Percentiles rank a stretch among this genome's conserved stretches.
Evolutionary conservation across 2,329 filamentous ascomycete species (phyloP).

Genomic region (Rhinocladiella similis): DNA sequence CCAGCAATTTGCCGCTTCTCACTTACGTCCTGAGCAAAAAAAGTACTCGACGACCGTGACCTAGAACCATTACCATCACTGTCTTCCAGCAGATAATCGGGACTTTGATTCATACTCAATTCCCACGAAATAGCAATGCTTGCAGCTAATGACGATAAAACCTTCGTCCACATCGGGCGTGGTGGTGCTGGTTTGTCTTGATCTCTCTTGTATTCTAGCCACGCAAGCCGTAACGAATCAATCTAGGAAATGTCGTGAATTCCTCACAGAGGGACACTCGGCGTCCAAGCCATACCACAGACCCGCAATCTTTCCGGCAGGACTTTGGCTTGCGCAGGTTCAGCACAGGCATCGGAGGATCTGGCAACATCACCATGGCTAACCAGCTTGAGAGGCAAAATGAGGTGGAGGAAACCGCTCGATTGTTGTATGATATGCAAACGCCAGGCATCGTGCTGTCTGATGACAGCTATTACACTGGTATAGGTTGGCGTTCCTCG

Average conservation of each 20-base stretch:
- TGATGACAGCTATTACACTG: constrained; percentile 41
- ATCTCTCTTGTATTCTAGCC: neutral
- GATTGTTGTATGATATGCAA: constrained; percentile 78
- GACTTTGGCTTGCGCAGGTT: constrained; percentile 6
- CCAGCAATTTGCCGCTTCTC: no score
- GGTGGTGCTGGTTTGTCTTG: constrained; percentile 14
- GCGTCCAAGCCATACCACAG: neutral
- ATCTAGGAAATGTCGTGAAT: constrained; percentile 75
- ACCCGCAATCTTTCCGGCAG: neutral
- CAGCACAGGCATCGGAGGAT: constrained; percentile 20
- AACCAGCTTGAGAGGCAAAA: constrained; percentile 49
- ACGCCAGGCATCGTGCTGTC: constrained; percentile 41
- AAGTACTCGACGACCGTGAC: no score
- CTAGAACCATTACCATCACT: no score
- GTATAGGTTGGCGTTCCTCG: constrained; percentile 36
- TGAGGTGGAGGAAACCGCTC: constrained; percentile 62
- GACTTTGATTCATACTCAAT: no score
- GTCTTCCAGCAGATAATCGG: no score
- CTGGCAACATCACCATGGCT: constrained; percentile 13
- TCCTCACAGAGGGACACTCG: neutral
- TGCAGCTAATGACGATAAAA: neutral
- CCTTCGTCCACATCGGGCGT: constrained; percentile 1
- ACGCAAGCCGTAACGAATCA: neutral
- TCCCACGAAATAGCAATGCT: neutral
- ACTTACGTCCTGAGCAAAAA: no score